Evolutionary conservation across 768 basidiomycete genomes (phyloP).

Genomic region (Termitomyces heimii): DNA sequence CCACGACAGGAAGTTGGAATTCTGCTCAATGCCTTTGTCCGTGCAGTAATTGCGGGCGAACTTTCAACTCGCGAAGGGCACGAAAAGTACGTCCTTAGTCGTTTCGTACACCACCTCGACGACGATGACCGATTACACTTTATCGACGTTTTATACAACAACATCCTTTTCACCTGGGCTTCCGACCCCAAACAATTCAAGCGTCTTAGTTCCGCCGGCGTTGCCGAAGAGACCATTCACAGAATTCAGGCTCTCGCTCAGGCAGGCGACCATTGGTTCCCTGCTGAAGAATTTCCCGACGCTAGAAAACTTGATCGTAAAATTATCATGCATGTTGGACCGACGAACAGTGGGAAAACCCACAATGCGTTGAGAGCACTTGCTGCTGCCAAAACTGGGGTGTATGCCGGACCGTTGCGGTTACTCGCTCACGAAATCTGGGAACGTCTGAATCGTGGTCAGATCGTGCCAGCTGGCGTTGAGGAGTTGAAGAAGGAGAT

Average conservation of each 20-base stretch:
- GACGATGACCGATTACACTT: constrained; percentile 18
- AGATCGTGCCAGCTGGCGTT: constrained; percentile 71
- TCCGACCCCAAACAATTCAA: constrained; percentile 23
- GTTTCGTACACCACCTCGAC: constrained; percentile 33
- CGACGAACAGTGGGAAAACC: constrained; percentile 97
- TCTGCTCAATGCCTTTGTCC: constrained; percentile 38
- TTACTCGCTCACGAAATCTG: constrained; percentile 95
- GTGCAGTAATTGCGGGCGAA: constrained; percentile 29
- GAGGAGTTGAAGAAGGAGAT: constrained; percentile 32
- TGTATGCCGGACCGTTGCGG: constrained; percentile 89
- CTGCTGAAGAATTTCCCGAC: constrained; percentile 38
- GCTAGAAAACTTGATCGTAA: constrained; percentile 66
- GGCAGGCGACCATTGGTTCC: constrained; percentile 36
- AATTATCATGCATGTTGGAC: constrained; percentile 93
- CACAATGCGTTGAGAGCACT: constrained; percentile 88
- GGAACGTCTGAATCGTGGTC: constrained; percentile 85
- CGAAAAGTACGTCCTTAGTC: constrained; percentile 31
- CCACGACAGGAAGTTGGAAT: constrained; percentile 27
- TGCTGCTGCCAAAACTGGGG: constrained; percentile 63
- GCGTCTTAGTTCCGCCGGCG: constrained; percentile 15
- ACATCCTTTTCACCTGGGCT: constrained; percentile 54
- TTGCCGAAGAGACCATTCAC: constrained; percentile 27
- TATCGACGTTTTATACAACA: constrained; percentile 45
- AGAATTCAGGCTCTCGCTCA: constrained; percentile 29
- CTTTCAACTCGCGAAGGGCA: constrained; percentile 22